Conservation (phyloP, 1,284 basidiomycete genomes). For the Amylostereum chailletii region DNA sequence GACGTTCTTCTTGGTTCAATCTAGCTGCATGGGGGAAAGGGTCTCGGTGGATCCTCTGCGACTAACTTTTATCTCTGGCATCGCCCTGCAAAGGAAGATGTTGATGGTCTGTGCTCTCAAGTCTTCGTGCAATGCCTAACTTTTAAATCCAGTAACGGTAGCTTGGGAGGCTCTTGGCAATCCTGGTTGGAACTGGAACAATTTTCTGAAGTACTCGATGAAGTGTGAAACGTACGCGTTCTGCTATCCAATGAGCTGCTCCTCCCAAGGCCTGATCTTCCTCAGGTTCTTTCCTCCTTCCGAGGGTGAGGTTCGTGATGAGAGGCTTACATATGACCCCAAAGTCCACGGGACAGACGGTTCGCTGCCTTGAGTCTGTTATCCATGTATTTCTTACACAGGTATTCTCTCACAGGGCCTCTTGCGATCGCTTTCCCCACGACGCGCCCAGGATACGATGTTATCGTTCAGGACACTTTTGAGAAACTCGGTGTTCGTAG, state of each 20-base stretch:
- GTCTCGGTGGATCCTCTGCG: slow-evolving; percentile 22
- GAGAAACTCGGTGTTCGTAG: no score
- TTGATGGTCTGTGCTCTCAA: slow-evolving; percentile 12
- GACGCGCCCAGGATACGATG: no score
- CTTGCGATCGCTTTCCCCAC: no score
- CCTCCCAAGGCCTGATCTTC: slow-evolving; percentile 10
- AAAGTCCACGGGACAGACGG: slow-evolving; percentile 7
- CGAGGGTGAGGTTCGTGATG: slow-evolving; percentile 1
- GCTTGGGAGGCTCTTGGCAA: slow-evolving; percentile 25
- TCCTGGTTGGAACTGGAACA: slow-evolving; percentile 34
- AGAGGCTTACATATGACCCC: slow-evolving; percentile 1
- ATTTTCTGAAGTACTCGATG: slow-evolving; percentile 24
- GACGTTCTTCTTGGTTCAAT: no score
- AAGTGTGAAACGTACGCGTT: slow-evolving; percentile 23
- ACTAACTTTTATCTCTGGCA: slow-evolving; percentile 17
- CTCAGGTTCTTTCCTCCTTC: slow-evolving; percentile 13
- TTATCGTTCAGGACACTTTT: no score
- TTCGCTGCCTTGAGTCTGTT: no score
- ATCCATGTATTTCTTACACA: no score
- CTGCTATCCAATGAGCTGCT: slow-evolving; percentile 19
- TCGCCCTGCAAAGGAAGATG: slow-evolving; percentile 18
- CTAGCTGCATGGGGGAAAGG: slow-evolving; percentile 14
- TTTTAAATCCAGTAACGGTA: slow-evolving; percentile 14
- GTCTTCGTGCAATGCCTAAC: background rate
- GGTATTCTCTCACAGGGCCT: no score